Percentiles rank a stretch among this genome's conserved stretches.
phyloP scores from a whole-genome alignment of 2,329 filamentous ascomycete genomes.

The Ophiostoma sp. region DNA sequence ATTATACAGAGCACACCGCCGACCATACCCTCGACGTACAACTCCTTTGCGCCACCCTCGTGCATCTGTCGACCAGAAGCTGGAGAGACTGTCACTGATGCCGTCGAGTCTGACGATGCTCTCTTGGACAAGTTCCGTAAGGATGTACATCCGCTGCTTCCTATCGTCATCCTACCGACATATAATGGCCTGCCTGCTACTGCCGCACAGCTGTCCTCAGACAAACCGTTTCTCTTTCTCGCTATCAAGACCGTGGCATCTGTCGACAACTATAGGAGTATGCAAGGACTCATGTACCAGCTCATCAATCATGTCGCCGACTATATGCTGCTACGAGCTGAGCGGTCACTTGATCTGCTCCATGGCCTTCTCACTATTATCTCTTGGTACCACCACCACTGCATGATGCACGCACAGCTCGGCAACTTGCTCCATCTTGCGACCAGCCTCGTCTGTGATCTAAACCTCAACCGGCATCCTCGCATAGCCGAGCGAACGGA shows the following conservation, averaged over 20 bases:
- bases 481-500: slow-evolving; percentile 40
- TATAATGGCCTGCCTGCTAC: slow-evolving; percentile 29
- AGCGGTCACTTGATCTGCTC: slow-evolving; percentile 47
- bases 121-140: slow-evolving; percentile 43
- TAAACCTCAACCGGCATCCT: slow-evolving; percentile 43
- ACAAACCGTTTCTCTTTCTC: slow-evolving; percentile 45
- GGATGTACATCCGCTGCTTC: slow-evolving; percentile 41
- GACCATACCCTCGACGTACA: slow-evolving; percentile 36
- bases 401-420: slow-evolving; percentile 48
- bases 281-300: slow-evolving; percentile 47
- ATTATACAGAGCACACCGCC: slow-evolving; percentile 2
- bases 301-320: slow-evolving; percentile 45
- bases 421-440: slow-evolving; percentile 48
- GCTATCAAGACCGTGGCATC: slow-evolving; percentile 49
- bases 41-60: slow-evolving; percentile 41
- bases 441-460: slow-evolving; percentile 43
- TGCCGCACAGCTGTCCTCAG: slow-evolving; percentile 37
- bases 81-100: slow-evolving; percentile 36
- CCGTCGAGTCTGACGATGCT: slow-evolving; percentile 44
- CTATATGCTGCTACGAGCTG: slow-evolving; percentile 45
- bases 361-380: slow-evolving; percentile 46
- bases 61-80: slow-evolving; percentile 45
- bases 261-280: slow-evolving; percentile 42
- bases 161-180: slow-evolving; percentile 43
- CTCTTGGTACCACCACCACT: slow-evolving; percentile 52